Percentiles rank a stretch among this genome's conserved stretches.
These are phyloP conservation scores for Fusarium guadeloupense DNA, from an alignment of 2,329 filamentous ascomycete genomes.

Conservation along the genomic window DNA sequence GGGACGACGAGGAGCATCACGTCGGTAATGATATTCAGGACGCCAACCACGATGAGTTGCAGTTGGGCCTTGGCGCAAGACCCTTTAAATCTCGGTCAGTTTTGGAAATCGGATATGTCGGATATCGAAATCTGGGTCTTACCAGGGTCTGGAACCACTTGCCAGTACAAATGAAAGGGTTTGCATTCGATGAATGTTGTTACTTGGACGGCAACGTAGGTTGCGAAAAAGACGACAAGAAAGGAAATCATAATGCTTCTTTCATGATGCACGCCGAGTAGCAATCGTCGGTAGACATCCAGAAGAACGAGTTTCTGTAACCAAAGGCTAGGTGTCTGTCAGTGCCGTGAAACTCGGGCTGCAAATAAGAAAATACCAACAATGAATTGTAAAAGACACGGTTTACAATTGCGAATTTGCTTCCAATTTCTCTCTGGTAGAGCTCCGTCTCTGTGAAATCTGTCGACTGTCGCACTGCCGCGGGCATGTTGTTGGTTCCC, in stretches of 20 bases:
- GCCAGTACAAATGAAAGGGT: constrained; percentile 31
- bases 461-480: constrained; percentile 3
- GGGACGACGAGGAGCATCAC: constrained; percentile 42
- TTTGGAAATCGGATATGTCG: not conserved
- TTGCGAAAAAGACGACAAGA: constrained; percentile 23
- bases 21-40: constrained; percentile 43
- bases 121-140: not conserved
- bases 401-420: not conserved
- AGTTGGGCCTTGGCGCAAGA: constrained; percentile 28
- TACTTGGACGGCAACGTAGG: constrained; percentile 26
- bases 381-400: not conserved
- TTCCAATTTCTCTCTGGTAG: not conserved
- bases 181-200: constrained; percentile 33
- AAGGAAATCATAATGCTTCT: constrained; percentile 21
- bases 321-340: constrained; percentile 21
- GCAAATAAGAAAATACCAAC: not conserved
- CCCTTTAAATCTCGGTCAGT: not conserved
- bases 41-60: constrained; percentile 34
- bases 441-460: not conserved
- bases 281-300: constrained; percentile 29
- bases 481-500: constrained; percentile 24
- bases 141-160: constrained; percentile 31
- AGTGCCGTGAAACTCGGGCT: not conserved
- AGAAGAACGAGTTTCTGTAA: constrained; percentile 32
- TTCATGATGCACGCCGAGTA: constrained; percentile 20